phyloP scores from a whole-genome alignment of 23 red algal species.

The Gracilariopsis chorda region DNA sequence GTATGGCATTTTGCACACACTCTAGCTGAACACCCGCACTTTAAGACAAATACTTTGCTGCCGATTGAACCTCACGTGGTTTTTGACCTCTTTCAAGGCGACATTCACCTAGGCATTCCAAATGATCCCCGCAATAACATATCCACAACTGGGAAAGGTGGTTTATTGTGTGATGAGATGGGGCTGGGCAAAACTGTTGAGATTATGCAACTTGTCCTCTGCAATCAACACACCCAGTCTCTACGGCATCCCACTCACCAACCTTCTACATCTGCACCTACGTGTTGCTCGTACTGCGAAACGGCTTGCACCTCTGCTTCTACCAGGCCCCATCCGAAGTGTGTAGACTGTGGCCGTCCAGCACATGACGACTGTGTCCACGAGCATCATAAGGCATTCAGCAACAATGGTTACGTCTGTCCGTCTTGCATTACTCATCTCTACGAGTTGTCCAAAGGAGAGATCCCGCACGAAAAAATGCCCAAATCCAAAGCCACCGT shows the following conservation, averaged over 20 bases:
- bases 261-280: no score
- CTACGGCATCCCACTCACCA: no score
- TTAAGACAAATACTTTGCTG: background rate
- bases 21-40: background rate
- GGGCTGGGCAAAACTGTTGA: conserved; percentile 61
- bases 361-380: background rate
- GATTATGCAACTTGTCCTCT: conserved; percentile 41
- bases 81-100: background rate
- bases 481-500: conserved; percentile 22
- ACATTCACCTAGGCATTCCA: background rate
- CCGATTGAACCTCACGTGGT: background rate
- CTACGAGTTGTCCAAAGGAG: background rate
- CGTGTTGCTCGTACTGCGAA: background rate
- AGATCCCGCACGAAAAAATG: background rate
- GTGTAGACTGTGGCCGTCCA: conserved; percentile 5
- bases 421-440: background rate
- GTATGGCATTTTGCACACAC: background rate
- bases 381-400: background rate
- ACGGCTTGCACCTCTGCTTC: background rate
- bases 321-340: background rate
- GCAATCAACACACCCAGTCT: no score
- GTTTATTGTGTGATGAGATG: conserved; percentile 60
- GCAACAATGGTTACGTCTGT: background rate
- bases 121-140: background rate
- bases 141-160: background rate